Evolutionary conservation across 805 yeast species (phyloP).

Genomic region (Candida railenensis): DNA sequence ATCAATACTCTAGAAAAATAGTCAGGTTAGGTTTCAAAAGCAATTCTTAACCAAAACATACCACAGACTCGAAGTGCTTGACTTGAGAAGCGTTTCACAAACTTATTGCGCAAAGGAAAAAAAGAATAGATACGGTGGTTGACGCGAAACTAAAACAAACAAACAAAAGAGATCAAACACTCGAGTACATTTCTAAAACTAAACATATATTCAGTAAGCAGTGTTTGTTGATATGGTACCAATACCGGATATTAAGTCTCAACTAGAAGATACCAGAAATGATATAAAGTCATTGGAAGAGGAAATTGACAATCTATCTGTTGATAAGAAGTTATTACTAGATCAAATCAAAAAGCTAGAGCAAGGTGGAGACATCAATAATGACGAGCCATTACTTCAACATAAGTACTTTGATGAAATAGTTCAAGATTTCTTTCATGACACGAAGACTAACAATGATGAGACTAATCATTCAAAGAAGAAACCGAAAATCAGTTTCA

Average conservation of each 20-base stretch:
- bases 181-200: neutral
- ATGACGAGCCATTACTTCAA: constrained; percentile 18
- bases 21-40: too few species aligned
- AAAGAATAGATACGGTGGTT: constrained; percentile 2
- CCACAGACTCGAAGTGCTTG: neutral
- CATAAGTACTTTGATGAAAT: constrained; percentile 31
- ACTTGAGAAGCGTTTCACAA: neutral
- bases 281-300: constrained; percentile 18
- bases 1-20: too few species aligned
- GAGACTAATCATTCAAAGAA: neutral
- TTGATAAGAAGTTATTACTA: constrained; percentile 9
- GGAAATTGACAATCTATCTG: constrained; percentile 16
- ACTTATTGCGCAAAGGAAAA: neutral
- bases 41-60: neutral
- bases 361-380: constrained; percentile 5
- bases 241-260: constrained; percentile 6
- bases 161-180: constrained; percentile 2
- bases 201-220: too few species aligned
- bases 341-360: constrained; percentile 12
- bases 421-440: constrained; percentile 21
- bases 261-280: constrained; percentile 15
- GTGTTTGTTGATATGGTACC: too few species aligned
- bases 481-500: neutral
- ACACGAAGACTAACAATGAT: neutral
- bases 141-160: constrained; percentile 1